phyloP scores from a whole-genome alignment of 805 yeast genomes.

The Priceomyces fermenticarens region DNA sequence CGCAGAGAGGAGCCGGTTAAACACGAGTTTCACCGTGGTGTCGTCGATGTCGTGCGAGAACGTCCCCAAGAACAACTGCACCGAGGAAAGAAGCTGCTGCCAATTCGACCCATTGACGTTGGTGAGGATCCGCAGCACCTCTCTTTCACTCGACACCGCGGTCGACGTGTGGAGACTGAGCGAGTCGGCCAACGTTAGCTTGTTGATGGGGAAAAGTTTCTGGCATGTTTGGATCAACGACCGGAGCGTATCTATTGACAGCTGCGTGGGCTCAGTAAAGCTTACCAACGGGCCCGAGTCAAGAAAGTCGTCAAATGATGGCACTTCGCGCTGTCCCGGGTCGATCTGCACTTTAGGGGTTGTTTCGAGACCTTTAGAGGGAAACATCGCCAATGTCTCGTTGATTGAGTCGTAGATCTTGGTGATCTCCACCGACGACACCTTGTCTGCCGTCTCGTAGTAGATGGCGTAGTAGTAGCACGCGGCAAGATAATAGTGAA shows the following conservation, averaged over 20 bases:
- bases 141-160: constrained; percentile 19
- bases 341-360: background rate
- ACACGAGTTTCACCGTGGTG: constrained; percentile 18
- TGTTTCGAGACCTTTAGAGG: background rate
- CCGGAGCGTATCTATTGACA: constrained; percentile 14
- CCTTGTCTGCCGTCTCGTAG: constrained; percentile 9
- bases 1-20: constrained; percentile 26
- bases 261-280: constrained; percentile 16
- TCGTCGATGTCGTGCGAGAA: constrained; percentile 14
- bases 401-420: constrained; percentile 27
- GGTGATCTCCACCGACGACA: constrained; percentile 24
- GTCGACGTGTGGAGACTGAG: constrained; percentile 20
- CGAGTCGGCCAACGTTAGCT: constrained; percentile 29
- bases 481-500: constrained; percentile 17
- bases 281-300: constrained; percentile 11
- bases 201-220: constrained; percentile 31
- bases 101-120: constrained; percentile 22
- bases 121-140: constrained; percentile 22
- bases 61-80: constrained; percentile 16
- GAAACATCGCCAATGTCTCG: constrained; percentile 14
- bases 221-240: constrained; percentile 27
- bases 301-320: constrained; percentile 12
- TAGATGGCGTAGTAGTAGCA: constrained; percentile 20
- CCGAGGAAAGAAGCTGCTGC: constrained; percentile 15
- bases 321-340: background rate